Evolutionary conservation across 179 eudicot genomes (phyloP), one percentile per base, ranked within the genome.

Genomic region (Actinidia arguta): DNA sequence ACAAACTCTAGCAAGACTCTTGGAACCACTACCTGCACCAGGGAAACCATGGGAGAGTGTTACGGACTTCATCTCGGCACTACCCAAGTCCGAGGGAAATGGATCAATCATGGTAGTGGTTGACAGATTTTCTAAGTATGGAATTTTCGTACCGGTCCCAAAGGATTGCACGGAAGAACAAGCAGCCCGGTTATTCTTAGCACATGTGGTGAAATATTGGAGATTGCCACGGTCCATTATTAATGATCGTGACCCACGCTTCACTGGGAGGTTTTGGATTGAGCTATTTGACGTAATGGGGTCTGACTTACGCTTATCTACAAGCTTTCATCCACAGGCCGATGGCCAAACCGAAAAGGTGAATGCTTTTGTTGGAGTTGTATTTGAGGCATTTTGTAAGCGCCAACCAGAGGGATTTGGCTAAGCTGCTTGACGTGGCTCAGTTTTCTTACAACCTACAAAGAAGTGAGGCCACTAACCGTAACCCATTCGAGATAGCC

Each of bases 321-420:
- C 72, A 2, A 80, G 76, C n/a, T 84, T 80, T 51, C 62, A 24
- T 62, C 78, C 82, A 5, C 78, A 83, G 8, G 56, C 78, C 0
- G 73, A 84, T 22, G 74, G 81, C 6, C 83, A 84, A 14, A 81
- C 67, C 1, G 74, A 85, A 66, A 3, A 13, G 83, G 79, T 69
- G 61, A 82, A 82, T 48, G 58, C 70, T 17, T 17, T 82, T 31
- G 8, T 58, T 82, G 4, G 83, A 73, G 31, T 1, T 62, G 0
- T 81, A 82, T 13, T 13, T 82, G 20, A 48, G 80, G 44, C 84
- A 82, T 76, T 66, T 25, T 76, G 76, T 67, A 79, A 31, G 66
- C n/a, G 66, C 87, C 44, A 66, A 66, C 6, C 70, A 66, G 12
- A 31, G 18, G 2, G 70, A 66, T 22, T 66, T 44, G 70, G 46